Evolutionary conservation across 345 rosid species (phyloP), one percentile per base, ranked within the genome.

Genomic region (Garcia nutans): DNA sequence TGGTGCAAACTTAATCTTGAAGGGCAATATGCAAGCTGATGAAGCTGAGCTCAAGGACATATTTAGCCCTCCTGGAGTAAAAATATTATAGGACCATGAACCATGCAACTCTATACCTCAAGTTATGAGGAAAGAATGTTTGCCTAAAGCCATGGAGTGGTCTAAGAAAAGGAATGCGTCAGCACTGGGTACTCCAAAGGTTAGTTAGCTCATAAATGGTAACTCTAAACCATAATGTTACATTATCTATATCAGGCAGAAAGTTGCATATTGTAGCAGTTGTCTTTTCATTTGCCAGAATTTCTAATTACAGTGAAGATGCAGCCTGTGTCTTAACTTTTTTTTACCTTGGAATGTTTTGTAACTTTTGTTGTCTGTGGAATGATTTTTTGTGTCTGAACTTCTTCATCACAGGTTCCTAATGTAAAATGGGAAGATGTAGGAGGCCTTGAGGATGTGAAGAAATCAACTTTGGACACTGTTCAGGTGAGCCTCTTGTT

Each of bases 351-450:
- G 55, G 49, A 73, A 62, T 31, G 57, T 22, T 72, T 66, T 77
- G 41, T n/a, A 4, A 37, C 41, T 37, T 2, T 37, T 37, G 41
- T 10, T 78, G 16, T 37, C 22, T 66, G 1, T 77, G 45, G 42
- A 63, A 37, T 28, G 37, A 22, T 33, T 44, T 33, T 71, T 77
- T 77, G 22, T 74, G 28, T 70, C 60, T 42, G 62, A 44, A 76
- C 82, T 73, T 71, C 17, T 68, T 37, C 58, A 62, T 54, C 17
- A 8, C 80, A 93, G 98, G 94, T 96, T 82, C 98, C 97, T 64
- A 83, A 92, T 81, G 96, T 96, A 82, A 93, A 90, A 82, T 96
- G 97, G 99, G 98, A 96, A 78, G 98, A 93, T 86, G 97, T 96
- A 50, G 99, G 98, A 68, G 98, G 98, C 62, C 97, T 96, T 62